Conservation (phyloP, 1,284 basidiomycete species). For the Cryptococcus sp. region DNA sequence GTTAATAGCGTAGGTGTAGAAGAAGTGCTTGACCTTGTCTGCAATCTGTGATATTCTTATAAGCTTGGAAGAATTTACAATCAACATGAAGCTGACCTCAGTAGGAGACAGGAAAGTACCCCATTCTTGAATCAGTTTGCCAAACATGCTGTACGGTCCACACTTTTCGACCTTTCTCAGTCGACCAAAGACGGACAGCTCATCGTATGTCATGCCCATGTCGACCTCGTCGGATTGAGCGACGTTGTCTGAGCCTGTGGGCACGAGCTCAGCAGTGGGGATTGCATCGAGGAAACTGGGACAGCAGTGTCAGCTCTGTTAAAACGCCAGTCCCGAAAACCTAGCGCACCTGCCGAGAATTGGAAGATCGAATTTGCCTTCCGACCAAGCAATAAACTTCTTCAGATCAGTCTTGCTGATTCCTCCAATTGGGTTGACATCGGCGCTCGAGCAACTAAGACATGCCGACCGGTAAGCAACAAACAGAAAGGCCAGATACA, state of each 20-base stretch:
- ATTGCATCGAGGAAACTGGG: constrained; percentile 83
- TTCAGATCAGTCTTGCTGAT: constrained; percentile 98
- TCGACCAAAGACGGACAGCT: constrained; percentile 88
- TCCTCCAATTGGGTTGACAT: constrained; percentile 97
- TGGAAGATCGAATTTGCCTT: constrained; percentile 76
- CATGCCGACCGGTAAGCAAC: constrained; percentile 1
- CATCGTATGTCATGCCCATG: constrained; percentile 99
- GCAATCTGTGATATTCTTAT: constrained; percentile 67
- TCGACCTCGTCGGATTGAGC: constrained; percentile 97
- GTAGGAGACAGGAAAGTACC: constrained; percentile 69
- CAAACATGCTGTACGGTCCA: constrained; percentile 95
- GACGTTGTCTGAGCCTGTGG: constrained; percentile 81
- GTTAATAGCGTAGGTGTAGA: constrained; percentile 95
- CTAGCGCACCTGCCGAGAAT: constrained; percentile 68
- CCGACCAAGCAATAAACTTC: constrained; percentile 87
- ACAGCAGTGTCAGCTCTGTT: neutral
- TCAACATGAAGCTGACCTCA: constrained; percentile 62
- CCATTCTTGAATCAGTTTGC: constrained; percentile 92
- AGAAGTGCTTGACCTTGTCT: constrained; percentile 96
- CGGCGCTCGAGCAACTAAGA: constrained; percentile 66
- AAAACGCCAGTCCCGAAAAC: neutral
- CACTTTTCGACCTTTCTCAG: constrained; percentile 95
- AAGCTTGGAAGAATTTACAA: neutral
- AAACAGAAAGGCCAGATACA: neutral
- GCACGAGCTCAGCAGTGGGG: constrained; percentile 95